Conservation (phyloP, 257 asterid genomes). For the Petunia secreta region DNA sequence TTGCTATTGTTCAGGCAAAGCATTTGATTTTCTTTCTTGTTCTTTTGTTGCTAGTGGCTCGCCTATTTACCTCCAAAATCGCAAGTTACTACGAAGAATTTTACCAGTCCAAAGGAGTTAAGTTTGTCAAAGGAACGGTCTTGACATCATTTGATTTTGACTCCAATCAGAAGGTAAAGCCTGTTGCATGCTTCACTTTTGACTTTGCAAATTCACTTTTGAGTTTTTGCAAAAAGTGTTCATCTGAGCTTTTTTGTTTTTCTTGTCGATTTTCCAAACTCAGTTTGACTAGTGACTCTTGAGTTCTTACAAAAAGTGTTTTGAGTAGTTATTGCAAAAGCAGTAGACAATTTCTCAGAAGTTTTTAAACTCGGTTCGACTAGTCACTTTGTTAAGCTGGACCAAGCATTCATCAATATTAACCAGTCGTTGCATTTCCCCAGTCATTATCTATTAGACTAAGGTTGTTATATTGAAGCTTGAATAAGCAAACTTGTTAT, state of each 20-base stretch:
- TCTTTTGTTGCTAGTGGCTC: conserved; percentile 75
- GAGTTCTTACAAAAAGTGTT: too few species aligned
- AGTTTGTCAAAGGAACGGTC: conserved; percentile 85
- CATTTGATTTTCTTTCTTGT: conserved; percentile 29
- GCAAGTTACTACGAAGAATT: conserved; percentile 89
- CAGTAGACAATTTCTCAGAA: not conserved
- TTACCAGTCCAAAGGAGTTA: conserved; percentile 91
- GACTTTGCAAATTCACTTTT: not conserved
- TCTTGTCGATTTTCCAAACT: not conserved
- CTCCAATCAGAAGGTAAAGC: conserved; percentile 75
- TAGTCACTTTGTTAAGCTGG: conserved; percentile 15
- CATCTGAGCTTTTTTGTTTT: not conserved
- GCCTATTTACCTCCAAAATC: conserved; percentile 81
- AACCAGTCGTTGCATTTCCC: not conserved
- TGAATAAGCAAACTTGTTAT: conserved; percentile 24
- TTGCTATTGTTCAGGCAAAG: not conserved
- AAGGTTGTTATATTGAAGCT: not conserved
- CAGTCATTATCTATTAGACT: not conserved
- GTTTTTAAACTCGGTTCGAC: not conserved
- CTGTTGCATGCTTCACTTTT: conserved; percentile 6
- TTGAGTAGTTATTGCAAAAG: not conserved
- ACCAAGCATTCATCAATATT: not conserved
- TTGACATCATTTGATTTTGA: conserved; percentile 83
- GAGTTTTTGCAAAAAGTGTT: not conserved
- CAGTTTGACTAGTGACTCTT: not conserved